A percentile compares a stretch with the other conserved stretches of the same genome.
Conservation (phyloP, 495 filamentous ascomycete species). For the Articulospora tetracladia region DNA sequence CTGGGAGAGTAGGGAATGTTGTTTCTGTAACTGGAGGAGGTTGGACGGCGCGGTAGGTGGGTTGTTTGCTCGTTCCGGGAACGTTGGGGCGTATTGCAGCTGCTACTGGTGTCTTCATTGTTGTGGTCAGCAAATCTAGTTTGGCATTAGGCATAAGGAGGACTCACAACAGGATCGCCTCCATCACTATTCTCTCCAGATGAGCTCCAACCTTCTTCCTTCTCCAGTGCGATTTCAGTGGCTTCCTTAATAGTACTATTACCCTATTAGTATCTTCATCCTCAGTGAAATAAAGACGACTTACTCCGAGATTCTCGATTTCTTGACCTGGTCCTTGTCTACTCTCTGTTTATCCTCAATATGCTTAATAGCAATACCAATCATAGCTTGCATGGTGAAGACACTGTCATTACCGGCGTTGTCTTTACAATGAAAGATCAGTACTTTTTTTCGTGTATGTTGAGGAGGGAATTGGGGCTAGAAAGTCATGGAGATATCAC, state of each 20-base stretch:
- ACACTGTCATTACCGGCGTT: conserved; percentile 95
- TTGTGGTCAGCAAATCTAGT: neutral
- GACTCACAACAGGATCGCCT: conserved; percentile 6
- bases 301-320: conserved; percentile 10
- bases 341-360: conserved; percentile 24
- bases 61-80: neutral
- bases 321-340: conserved; percentile 28
- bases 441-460: too few species aligned
- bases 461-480: too few species aligned
- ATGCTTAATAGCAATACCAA: conserved; percentile 57
- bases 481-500: too few species aligned
- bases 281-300: neutral
- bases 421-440: too few species aligned
- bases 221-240: conserved; percentile 1
- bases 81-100: neutral
- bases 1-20: neutral
- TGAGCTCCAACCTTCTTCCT: conserved; percentile 23
- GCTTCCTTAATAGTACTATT: conserved; percentile 11
- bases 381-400: conserved; percentile 74
- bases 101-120: neutral
- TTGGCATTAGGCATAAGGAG: neutral
- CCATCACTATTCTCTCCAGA: conserved; percentile 22
- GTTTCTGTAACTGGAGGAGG: neutral
- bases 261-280: neutral
- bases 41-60: neutral